These are phyloP conservation scores for Hypomyces rosellus DNA, from an alignment of 2,329 filamentous ascomycete species.

Conservation along the genomic window DNA sequence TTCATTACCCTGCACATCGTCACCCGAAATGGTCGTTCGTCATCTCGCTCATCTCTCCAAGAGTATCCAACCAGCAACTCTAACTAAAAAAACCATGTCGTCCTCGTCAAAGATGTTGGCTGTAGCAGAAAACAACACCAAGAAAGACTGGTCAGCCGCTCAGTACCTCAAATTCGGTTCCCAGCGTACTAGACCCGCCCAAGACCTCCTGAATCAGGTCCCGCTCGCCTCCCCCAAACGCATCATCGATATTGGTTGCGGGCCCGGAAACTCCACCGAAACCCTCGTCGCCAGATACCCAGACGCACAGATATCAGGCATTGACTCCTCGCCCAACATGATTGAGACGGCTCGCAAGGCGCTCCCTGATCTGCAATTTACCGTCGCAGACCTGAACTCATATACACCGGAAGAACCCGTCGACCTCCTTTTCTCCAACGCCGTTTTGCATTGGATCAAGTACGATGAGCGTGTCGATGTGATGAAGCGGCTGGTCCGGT, in stretches of 20 bases:
- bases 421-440: slow-evolving; percentile 50
- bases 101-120: background rate
- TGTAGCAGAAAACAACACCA: background rate
- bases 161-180: slow-evolving; percentile 51
- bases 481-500: slow-evolving; percentile 36
- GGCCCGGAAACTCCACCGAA: slow-evolving; percentile 52
- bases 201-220: slow-evolving; percentile 46
- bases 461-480: slow-evolving; percentile 35
- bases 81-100: slow-evolving; percentile 2
- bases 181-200: slow-evolving; percentile 46
- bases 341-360: slow-evolving; percentile 38
- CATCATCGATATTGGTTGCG: slow-evolving; percentile 54
- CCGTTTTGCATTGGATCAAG: slow-evolving; percentile 53
- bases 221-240: slow-evolving; percentile 31
- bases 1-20: too few species aligned
- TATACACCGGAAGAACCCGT: slow-evolving; percentile 28
- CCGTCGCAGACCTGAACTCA: slow-evolving; percentile 36
- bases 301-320: slow-evolving; percentile 38
- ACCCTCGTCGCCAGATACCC: slow-evolving; percentile 44
- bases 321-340: slow-evolving; percentile 53
- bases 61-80: too few species aligned
- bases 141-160: slow-evolving; percentile 42
- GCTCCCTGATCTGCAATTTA: slow-evolving; percentile 38
- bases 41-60: too few species aligned
- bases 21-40: too few species aligned